phyloP scores from a whole-genome alignment of 495 filamentous ascomycete genomes.

The Hypoxylon intermedium region DNA sequence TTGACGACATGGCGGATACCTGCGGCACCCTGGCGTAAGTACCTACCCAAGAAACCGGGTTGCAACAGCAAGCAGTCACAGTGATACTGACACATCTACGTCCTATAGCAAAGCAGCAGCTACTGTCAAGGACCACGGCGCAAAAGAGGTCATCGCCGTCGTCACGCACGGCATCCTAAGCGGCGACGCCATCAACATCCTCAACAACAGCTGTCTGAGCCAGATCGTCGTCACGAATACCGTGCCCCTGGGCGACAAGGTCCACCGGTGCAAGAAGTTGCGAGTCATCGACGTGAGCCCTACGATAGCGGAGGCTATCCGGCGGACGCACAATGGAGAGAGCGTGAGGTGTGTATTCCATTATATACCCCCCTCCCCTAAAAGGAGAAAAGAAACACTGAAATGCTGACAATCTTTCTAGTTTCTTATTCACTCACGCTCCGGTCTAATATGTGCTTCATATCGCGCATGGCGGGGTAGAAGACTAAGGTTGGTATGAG shows the following conservation, averaged over 20 bases:
- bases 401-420: conserved; percentile 28
- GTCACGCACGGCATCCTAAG: conserved; percentile 96
- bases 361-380: neutral
- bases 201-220: conserved; percentile 81
- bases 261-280: conserved; percentile 71
- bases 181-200: conserved; percentile 86
- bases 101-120: conserved; percentile 77
- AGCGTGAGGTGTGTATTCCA: conserved; percentile 14
- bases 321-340: conserved; percentile 95
- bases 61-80: no score
- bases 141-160: conserved; percentile 86
- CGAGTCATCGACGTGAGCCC: conserved; percentile 93
- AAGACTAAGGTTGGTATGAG: neutral
- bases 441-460: conserved; percentile 54
- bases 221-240: conserved; percentile 95
- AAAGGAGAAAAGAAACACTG: neutral
- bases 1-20: conserved; percentile 92
- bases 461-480: neutral
- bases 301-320: conserved; percentile 73
- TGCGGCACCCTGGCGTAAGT: conserved; percentile 67
- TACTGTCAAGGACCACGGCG: conserved; percentile 88
- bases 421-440: conserved; percentile 91
- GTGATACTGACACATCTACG: conserved; percentile 5
- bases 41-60: neutral
- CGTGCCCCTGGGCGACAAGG: conserved; percentile 86